Conservation (phyloP, 257 asterid species). For the Nicotiana sylvestris region DNA sequence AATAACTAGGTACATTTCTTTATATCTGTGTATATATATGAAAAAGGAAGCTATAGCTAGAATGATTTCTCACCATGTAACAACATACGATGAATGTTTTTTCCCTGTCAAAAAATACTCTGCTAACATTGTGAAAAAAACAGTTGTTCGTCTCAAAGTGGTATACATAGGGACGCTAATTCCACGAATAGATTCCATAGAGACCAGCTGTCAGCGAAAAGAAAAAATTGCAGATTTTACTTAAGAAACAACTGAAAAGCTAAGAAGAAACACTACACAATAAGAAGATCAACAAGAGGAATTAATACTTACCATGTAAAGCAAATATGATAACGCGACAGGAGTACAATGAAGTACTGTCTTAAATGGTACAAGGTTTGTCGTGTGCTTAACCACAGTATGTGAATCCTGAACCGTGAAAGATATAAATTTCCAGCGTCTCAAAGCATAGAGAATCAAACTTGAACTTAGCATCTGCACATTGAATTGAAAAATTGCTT, state of each 20-base stretch:
- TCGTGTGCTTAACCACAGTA: background rate
- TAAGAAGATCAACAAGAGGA: background rate
- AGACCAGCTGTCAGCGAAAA: slow-evolving; percentile 10
- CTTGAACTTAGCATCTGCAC: slow-evolving; percentile 21
- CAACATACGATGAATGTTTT: slow-evolving; percentile 8
- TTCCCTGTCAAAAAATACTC: slow-evolving; percentile 14
- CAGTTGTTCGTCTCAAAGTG: slow-evolving; percentile 20
- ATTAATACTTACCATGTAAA: slow-evolving; percentile 22
- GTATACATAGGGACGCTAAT: slow-evolving; percentile 27
- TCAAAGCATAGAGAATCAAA: slow-evolving; percentile 19
- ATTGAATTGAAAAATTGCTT: background rate
- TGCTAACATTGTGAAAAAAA: slow-evolving; percentile 23
- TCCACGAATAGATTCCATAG: slow-evolving; percentile 27
- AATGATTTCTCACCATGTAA: slow-evolving; percentile 15
- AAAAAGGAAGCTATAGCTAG: background rate
- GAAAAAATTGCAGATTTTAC: background rate
- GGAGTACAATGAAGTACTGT: slow-evolving; percentile 15
- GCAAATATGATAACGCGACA: slow-evolving; percentile 20
- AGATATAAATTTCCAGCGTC: slow-evolving; percentile 13
- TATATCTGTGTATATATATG: background rate
- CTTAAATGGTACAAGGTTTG: slow-evolving; percentile 9
- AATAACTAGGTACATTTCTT: background rate
- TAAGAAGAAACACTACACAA: background rate
- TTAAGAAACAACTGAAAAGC: background rate
- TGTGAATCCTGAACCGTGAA: slow-evolving; percentile 15